Evolutionary conservation across 164 flowering plant genomes (phyloP), one percentile per base, ranked within the genome.

Genomic region (Stephania yunnanensis): DNA sequence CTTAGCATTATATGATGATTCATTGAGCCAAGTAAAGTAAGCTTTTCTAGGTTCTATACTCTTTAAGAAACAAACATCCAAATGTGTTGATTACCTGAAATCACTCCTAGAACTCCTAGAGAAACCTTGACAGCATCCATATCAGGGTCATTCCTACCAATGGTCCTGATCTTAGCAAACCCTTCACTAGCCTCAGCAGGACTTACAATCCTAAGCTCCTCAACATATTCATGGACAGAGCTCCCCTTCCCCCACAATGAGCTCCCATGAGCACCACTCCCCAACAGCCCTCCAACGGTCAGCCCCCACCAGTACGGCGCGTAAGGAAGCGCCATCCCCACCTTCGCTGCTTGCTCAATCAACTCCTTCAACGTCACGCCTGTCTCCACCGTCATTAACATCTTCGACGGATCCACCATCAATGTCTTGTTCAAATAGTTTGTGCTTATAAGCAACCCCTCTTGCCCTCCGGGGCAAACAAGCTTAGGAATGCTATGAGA

Each of bases 291-390:
- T 1, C 95, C 97, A 0, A 89, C 71, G 0, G 95, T 89, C 74
- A 92, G 68, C 1, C 97, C 97, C 90, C 90, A 91, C 95, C 93
- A 92, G 50, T 92, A 91, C 0, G 97, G 97, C 0, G 91, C 11
- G 68, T 87, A 78, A 42, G 93, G 92, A 78, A 91, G 69, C 0
- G 92, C 93, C 46, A 92, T 68, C 30, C 91, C 89, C 0, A 80
- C 87, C 70, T 81, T 78, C 0, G 89, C 90, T 0, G 90, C 89
- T 55, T 84, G 86, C 11, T 73, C 70, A 5, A 92, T 89, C 17
- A 92, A 63, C 75, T 87, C 81, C 78, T 84, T 81, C 10, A 92
- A 75, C 6, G 89, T 83, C 36, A 85, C 88, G 0, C 93, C 97
- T 8, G 86, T 81, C 76, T 90, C 89, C 63, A 89, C 88, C 0